phyloP scores from a whole-genome alignment of 192 early-diverging fungal species.

The Coemansia sp. region DNA sequence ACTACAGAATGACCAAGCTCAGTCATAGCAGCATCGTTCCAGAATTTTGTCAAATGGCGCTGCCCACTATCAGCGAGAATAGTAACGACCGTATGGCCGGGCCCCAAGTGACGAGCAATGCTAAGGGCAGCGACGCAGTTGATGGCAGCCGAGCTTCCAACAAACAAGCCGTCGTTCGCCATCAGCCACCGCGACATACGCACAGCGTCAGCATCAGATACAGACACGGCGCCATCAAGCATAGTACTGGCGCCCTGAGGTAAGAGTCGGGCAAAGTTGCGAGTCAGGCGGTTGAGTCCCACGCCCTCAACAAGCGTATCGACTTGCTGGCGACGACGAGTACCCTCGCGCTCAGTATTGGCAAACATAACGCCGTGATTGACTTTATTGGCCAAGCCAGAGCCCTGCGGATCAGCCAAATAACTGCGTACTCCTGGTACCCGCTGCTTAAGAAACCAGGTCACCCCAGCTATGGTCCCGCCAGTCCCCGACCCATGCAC shows the following conservation, averaged over 20 bases:
- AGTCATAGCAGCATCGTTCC: constrained; percentile 59
- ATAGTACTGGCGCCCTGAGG: constrained; percentile 25
- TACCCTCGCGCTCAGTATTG: constrained; percentile 86
- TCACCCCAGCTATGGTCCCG: constrained; percentile 89
- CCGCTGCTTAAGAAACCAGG: constrained; percentile 78
- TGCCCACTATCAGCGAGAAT: constrained; percentile 90
- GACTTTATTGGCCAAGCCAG: constrained; percentile 89
- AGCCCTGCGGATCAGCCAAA: constrained; percentile 92
- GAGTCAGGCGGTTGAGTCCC: constrained; percentile 92
- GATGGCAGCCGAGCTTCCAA: constrained; percentile 89
- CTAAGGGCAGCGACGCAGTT: constrained; percentile 92
- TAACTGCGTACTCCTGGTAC: constrained; percentile 68
- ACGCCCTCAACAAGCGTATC: constrained; percentile 97
- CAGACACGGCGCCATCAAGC: constrained; percentile 83
- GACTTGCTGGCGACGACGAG: constrained; percentile 90
- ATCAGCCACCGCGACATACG: constrained; percentile 88
- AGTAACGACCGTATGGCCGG: constrained; percentile 91
- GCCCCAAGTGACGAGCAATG: constrained; percentile 77
- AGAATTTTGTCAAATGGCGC: constrained; percentile 95
- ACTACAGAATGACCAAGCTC: constrained; percentile 17
- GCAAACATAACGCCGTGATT: constrained; percentile 93
- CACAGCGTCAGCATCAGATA: constrained; percentile 87
- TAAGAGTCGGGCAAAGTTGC: constrained; percentile 70
- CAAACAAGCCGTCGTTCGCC: constrained; percentile 69
- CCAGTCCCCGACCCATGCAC: constrained; percentile 93